Conservation (phyloP, 805 yeast species). For the Sungouiella blattae region DNA sequence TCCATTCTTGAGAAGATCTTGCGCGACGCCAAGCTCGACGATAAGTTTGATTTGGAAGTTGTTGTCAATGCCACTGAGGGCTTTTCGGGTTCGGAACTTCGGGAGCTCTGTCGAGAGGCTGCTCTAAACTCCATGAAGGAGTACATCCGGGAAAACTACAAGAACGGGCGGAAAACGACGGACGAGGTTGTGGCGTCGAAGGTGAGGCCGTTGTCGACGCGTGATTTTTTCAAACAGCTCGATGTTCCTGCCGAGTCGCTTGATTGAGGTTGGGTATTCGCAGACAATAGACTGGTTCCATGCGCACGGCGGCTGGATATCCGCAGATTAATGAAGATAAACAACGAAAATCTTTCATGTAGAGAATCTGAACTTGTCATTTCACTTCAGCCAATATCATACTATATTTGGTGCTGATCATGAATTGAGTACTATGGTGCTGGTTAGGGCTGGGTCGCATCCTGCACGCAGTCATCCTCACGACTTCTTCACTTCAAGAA, state of each 20-base stretch:
- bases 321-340: too few species aligned
- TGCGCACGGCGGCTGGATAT: too few species aligned
- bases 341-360: too few species aligned
- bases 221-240: constrained; percentile 53
- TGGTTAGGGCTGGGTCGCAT: too few species aligned
- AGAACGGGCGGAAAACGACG: constrained; percentile 22
- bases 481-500: too few species aligned
- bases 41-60: constrained; percentile 53
- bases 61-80: constrained; percentile 65
- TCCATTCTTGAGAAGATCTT: constrained; percentile 70
- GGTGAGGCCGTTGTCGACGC: constrained; percentile 61
- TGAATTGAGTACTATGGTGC: too few species aligned
- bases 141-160: constrained; percentile 61
- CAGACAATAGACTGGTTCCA: too few species aligned
- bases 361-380: too few species aligned
- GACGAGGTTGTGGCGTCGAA: constrained; percentile 32
- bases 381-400: too few species aligned
- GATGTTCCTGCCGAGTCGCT: constrained; percentile 11
- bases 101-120: constrained; percentile 90
- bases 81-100: constrained; percentile 84
- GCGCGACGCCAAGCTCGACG: constrained; percentile 59
- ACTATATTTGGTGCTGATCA: too few species aligned
- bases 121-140: constrained; percentile 88
- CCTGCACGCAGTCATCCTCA: too few species aligned
- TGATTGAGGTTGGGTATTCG: too few species aligned